Base-by-base conservation (phyloP, 2,329 filamentous ascomycete species). In the Pseudopithomyces chartarum region DNA sequence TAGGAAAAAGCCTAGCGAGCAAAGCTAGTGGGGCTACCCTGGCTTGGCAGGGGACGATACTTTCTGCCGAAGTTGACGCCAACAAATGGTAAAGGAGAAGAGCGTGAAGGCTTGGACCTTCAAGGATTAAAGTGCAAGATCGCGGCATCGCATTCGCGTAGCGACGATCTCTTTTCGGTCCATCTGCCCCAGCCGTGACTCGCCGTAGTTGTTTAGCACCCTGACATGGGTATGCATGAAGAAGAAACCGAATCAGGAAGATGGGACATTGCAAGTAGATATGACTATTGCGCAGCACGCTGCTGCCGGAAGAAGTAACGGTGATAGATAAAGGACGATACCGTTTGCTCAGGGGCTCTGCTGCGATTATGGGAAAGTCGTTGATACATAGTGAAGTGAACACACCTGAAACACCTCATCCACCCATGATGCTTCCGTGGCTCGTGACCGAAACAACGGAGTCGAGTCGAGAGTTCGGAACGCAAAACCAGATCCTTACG, bases 41-140 rank as follows among this genome's bases (percentile, higher is more conserved):
- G 22, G 23, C 71, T 74, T 74, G 70, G 70, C 71, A 74, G 70
- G 71, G 66, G 67, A 59, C 52, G 44, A 47, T 56, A 56, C 39
- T 43, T 48, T 39, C n/a, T 38, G 36, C 54, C 43, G 48, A 54
- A 38, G 51, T 17, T n/a, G 33, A 43, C 47, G 7, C 46, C 45
- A 42, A 52, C 22, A 56, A 55, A 44, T 34, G 19, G 29, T 15
- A 48, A 54, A 60, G 54, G 40, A 51, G 54, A 56, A 49, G 36
- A 33, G 39, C 32, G 58, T 15, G 22, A 19, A 40, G 20, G 12
- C 22, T 32, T 40, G 13, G n/a, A 29, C 58, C 17, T 15, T 42
- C 36, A 59, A 57, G 56, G 51, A 43, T 8, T 22, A 17, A 11
- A 32, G 43, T 40, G 44, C 46, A 15, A n/a, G 38, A 33, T 40